Base-by-base conservation (phyloP, 2,329 filamentous ascomycete species). In the Paramyrothecium sp. region DNA sequence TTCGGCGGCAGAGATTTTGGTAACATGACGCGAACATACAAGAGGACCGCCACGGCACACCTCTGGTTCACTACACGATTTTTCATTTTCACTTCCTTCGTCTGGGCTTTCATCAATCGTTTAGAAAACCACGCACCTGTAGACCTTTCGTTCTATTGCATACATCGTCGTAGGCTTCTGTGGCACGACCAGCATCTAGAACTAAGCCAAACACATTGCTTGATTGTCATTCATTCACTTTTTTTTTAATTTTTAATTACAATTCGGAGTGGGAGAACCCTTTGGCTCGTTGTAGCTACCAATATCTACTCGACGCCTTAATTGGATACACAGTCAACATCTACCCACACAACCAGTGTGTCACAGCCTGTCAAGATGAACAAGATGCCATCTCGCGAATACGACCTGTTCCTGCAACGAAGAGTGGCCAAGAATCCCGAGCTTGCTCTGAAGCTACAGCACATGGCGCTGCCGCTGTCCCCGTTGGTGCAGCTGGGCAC, bases 401-500 rank as follows among this genome's bases (percentile, higher is more conserved):
- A 69, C 69, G 60, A 65, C 58, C 56, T 62, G 30, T 66, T 69
- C 46, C 57, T 58, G 50, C 69, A 66, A 52, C 67, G 71, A 52
- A 67, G 69, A 10, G 70, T 79, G 7, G 72, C 73, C 57, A 71
- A 68, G 58, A 80, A 81, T 71, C 81, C 81, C 0, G 78, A 72
- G 7, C 81, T 92, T 60, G 75, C 77, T 10, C 71, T 78, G 60
- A 91, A 91, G 67, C 79, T 92, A 57, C 67, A 75, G 22, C 82
- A 89, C 62, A 87, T 92, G 81, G 80, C 82, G 20, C 81, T 90
- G 12, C 79, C 78, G 21, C 83, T 92, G 22, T 81, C 83, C 1
- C 88, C 89, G 1, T 84, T 92, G 7, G 85, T 89, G 8, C 83
- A 87, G 71, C 73, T 88, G 62, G 78, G 78, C 21, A 83, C 82